Conservation (phyloP, 2,329 filamentous ascomycete species). For the Helminthosporium solani region DNA sequence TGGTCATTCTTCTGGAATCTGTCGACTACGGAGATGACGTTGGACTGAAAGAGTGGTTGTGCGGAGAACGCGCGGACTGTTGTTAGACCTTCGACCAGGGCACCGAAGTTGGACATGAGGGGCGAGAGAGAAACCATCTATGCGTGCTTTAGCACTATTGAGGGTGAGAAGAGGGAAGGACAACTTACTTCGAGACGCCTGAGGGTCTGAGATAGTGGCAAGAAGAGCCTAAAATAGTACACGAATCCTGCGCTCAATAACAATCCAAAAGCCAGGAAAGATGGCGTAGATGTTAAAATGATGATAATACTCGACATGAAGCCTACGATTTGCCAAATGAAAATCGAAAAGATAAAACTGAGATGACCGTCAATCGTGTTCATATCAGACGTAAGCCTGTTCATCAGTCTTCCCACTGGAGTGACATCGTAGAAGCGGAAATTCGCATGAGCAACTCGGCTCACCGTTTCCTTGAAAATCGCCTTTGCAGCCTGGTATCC, state of each 20-base stretch:
- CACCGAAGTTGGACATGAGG: conserved; percentile 89
- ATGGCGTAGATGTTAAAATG: conserved; percentile 75
- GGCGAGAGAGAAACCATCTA: conserved; percentile 82
- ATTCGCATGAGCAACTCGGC: conserved; percentile 72
- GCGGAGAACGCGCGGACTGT: conserved; percentile 84
- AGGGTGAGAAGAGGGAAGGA: not conserved
- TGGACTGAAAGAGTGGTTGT: conserved; percentile 74
- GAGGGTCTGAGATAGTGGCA: conserved; percentile 80
- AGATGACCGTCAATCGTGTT: conserved; percentile 87
- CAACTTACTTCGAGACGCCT: conserved; percentile 66
- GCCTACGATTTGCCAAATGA: conserved; percentile 68
- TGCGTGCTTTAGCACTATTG: conserved; percentile 8
- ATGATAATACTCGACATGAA: conserved; percentile 74
- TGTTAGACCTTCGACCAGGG: conserved; percentile 78
- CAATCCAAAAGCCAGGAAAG: conserved; percentile 72
- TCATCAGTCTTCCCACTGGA: conserved; percentile 87
- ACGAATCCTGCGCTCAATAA: conserved; percentile 68
- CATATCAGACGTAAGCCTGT: conserved; percentile 86
- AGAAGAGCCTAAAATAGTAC: conserved; percentile 71
- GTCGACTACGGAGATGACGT: conserved; percentile 78
- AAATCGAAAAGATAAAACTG: conserved; percentile 68
- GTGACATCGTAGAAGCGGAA: conserved; percentile 93
- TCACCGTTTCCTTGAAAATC: conserved; percentile 73
- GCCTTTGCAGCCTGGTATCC: conserved; percentile 74
- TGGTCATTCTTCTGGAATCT: conserved; percentile 94